phyloP scores from a whole-genome alignment of 129 eudicot species.

The Chrysanthemum makinoi region DNA sequence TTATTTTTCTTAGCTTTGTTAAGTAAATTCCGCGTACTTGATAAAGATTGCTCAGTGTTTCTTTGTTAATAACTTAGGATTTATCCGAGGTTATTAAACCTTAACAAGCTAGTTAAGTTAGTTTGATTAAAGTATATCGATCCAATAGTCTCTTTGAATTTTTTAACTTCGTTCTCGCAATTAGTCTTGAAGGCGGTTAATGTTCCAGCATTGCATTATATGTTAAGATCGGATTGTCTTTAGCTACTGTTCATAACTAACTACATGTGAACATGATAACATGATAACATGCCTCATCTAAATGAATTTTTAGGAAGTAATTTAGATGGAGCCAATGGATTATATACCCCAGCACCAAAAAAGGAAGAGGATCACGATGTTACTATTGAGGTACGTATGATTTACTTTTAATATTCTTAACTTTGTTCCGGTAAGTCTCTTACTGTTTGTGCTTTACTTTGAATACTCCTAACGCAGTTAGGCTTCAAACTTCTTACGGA shows the following conservation, averaged over 20 bases:
- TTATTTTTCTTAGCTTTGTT: no score
- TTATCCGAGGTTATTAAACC: no score
- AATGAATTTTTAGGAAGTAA: constrained; percentile 95
- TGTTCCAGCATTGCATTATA: constrained; percentile 57
- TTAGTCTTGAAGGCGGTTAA: constrained; percentile 56
- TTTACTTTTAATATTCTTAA: not conserved
- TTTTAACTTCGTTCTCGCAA: constrained; percentile 81
- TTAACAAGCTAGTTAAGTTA: no score
- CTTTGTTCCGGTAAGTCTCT: not conserved
- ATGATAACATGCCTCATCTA: constrained; percentile 65
- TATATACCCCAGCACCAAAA: constrained; percentile 61
- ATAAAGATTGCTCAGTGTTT: no score
- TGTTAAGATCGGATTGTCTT: constrained; percentile 30
- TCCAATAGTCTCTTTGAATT: no score
- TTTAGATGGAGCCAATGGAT: constrained; percentile 88
- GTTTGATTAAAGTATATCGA: no score
- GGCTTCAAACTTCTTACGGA: no score
- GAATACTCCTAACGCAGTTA: no score
- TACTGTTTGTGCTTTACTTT: no score
- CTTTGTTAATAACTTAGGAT: no score
- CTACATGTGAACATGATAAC: constrained; percentile 8
- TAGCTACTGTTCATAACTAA: constrained; percentile 1
- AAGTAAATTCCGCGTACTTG: no score
- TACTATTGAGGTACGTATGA: constrained; percentile 61
- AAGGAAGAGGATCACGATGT: constrained; percentile 58